Evolutionary conservation across 2,329 filamentous ascomycete species (phyloP).

Genomic region (Claviceps quebecensis): DNA sequence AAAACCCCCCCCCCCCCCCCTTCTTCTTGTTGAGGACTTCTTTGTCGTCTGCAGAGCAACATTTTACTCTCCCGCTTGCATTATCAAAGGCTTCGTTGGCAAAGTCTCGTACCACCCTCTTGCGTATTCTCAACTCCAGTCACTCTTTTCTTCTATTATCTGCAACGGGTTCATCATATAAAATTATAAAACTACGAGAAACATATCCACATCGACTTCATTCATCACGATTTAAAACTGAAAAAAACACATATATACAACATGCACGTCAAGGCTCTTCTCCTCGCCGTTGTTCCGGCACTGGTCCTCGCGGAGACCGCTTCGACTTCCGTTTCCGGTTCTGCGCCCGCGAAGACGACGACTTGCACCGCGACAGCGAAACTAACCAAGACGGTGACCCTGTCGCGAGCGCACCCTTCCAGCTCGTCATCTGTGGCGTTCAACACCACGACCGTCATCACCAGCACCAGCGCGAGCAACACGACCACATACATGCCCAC

Average conservation of each 20-base stretch:
- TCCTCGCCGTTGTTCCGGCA: constrained; percentile 38
- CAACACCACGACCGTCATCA: background rate
- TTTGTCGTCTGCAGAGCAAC: constrained; percentile 11
- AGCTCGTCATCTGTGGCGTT: constrained; percentile 10
- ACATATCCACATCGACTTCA: background rate
- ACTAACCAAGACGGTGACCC: constrained; percentile 37
- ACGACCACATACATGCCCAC: constrained; percentile 17
- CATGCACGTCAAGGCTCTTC: constrained; percentile 23
- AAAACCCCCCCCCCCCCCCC: too few relatives aligned
- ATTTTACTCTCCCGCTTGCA: constrained; percentile 11
- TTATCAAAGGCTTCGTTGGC: constrained; percentile 37
- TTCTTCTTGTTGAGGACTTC: background rate
- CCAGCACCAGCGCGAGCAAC: background rate
- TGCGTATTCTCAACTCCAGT: constrained; percentile 9
- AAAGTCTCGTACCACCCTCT: constrained; percentile 28
- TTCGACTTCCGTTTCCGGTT: background rate
- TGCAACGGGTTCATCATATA: background rate
- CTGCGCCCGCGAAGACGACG: too few relatives aligned
- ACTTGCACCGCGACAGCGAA: constrained; percentile 12
- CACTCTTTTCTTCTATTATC: constrained; percentile 2
- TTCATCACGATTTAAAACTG: background rate
- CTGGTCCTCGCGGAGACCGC: constrained; percentile 32
- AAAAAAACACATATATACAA: background rate
- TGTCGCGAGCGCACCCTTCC: constrained; percentile 31
- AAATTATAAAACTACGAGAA: background rate